Conservation (phyloP, 495 filamentous ascomycete genomes). For the Lasiosphaeria hispida region DNA sequence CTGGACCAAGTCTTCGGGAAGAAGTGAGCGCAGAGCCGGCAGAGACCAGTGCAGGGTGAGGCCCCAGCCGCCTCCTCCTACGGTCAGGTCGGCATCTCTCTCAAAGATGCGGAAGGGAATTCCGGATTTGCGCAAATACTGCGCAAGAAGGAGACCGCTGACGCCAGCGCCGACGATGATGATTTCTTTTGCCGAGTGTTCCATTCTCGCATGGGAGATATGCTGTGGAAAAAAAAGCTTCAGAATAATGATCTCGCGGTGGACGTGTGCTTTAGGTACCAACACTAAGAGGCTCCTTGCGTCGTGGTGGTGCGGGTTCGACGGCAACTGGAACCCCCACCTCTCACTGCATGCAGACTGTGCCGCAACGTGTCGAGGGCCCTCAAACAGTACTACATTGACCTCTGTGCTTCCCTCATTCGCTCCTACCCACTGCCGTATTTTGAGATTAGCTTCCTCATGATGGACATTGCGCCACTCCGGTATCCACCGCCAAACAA, state of each 20-base stretch:
- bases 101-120: constrained; percentile 53
- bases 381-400: not conserved
- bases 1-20: constrained; percentile 47
- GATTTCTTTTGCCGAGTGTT: constrained; percentile 13
- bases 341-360: too few relatives aligned
- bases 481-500: constrained; percentile 79
- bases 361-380: too few relatives aligned
- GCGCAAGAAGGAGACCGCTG: constrained; percentile 58
- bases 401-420: too few relatives aligned
- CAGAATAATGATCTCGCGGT: too few relatives aligned
- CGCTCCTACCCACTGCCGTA: constrained; percentile 52
- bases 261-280: too few relatives aligned
- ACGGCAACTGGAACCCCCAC: too few relatives aligned
- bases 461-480: constrained; percentile 68
- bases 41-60: constrained; percentile 60
- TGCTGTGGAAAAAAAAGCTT: too few relatives aligned
- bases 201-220: too few relatives aligned
- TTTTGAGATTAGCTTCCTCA: constrained; percentile 66
- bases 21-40: constrained; percentile 45
- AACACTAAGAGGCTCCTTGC: too few relatives aligned
- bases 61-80: constrained; percentile 56
- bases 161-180: constrained; percentile 60
- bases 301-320: too few relatives aligned
- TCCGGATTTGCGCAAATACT: constrained; percentile 47
- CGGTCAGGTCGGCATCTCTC: constrained; percentile 44